A percentile compares a stretch with the other conserved stretches of the same genome.
Evolutionary conservation across 2,329 filamentous ascomycete species (phyloP).

Genomic region (Tricladium varicosporioides): DNA sequence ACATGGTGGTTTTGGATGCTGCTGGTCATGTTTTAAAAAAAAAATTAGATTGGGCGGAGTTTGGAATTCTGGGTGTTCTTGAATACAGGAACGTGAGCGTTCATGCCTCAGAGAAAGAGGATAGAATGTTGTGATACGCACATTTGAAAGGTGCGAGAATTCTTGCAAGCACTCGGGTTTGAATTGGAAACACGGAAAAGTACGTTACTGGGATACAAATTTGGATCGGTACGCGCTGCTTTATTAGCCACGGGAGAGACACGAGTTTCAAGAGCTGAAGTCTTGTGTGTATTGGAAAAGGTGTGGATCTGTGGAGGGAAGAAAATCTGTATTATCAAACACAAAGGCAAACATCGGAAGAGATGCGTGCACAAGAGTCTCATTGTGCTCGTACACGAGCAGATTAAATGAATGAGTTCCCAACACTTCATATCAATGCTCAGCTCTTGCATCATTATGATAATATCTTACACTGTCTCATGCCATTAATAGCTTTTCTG

Average conservation of each 20-base stretch:
- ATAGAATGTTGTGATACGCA: background rate
- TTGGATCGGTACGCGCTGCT: background rate
- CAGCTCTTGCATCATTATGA: background rate
- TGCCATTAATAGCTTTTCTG: background rate
- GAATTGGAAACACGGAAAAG: slow-evolving; percentile 4
- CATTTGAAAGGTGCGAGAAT: background rate
- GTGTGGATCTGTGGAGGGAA: background rate
- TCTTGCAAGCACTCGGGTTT: background rate
- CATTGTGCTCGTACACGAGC: background rate
- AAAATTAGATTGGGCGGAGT: slow-evolving; percentile 18
- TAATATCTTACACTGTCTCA: background rate
- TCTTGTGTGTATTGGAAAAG: slow-evolving; percentile 24
- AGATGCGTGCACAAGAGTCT: background rate
- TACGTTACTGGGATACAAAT: background rate
- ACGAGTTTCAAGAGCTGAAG: slow-evolving; percentile 33
- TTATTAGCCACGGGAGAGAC: slow-evolving; percentile 14
- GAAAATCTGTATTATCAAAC: background rate
- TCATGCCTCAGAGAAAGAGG: background rate
- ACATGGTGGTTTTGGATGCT: background rate
- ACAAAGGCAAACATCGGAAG: background rate
- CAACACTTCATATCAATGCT: background rate
- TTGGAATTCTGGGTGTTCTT: background rate
- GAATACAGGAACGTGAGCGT: no score
- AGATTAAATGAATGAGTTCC: background rate
- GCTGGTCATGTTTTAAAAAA: background rate